phyloP scores from a whole-genome alignment of 352 stramenopile species.

The Phytopythium cucurbitacearum region DNA sequence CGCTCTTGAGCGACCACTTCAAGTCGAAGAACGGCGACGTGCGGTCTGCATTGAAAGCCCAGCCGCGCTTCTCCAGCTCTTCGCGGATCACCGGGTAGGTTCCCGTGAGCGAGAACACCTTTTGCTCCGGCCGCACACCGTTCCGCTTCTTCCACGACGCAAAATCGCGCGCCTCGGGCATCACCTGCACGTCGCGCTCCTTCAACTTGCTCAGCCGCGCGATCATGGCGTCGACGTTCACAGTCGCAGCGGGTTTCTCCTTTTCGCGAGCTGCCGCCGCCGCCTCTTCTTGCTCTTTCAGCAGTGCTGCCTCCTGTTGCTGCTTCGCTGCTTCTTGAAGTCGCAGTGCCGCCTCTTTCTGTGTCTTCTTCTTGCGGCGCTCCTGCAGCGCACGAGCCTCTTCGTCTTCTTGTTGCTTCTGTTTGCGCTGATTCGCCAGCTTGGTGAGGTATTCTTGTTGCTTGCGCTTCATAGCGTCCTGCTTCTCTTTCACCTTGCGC shows the following conservation, averaged over 20 bases:
- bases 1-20: conserved; percentile 90
- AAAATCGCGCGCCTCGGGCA: conserved; percentile 78
- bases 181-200: conserved; percentile 54
- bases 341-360: conserved; percentile 46
- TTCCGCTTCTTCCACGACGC: conserved; percentile 89
- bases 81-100: conserved; percentile 91
- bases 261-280: conserved; percentile 26
- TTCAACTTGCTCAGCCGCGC: conserved; percentile 73
- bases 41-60: conserved; percentile 84
- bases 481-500: conserved; percentile 34
- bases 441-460: conserved; percentile 66
- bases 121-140: conserved; percentile 62
- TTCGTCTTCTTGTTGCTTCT: conserved; percentile 72
- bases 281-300: conserved; percentile 36
- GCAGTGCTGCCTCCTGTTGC: conserved; percentile 19
- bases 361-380: conserved; percentile 44
- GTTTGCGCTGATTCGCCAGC: conserved; percentile 53
- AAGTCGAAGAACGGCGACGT: conserved; percentile 88
- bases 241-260: conserved; percentile 10
- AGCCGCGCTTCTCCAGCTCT: conserved; percentile 84
- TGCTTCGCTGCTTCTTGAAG: conserved; percentile 54
- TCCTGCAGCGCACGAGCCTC: conserved; percentile 47
- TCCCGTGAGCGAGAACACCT: conserved; percentile 90
- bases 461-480: conserved; percentile 49
- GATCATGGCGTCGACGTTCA: conserved; percentile 70